Evolutionary conservation across 208 protist genomes (phyloP), one percentile per base, ranked within the genome.

Genomic region (Wallacemonas sp.): DNA sequence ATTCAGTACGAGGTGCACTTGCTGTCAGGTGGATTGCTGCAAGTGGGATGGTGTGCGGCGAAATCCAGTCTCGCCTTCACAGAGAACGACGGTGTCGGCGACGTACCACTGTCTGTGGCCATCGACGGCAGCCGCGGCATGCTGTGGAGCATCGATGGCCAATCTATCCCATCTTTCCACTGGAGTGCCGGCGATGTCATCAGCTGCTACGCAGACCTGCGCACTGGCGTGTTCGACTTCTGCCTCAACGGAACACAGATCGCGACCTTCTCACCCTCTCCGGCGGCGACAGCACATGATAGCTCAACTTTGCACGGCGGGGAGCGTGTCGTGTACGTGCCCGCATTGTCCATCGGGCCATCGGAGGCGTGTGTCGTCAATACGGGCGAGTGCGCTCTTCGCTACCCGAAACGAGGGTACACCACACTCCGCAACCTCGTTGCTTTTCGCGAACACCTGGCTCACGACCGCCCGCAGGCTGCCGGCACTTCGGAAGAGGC

Each of bases 1-100:
- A 38, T 69, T 22, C 50, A 71, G 52, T 80, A 72, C 54, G 74
- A 80, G 46, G 68, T 75, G 53, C 44, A 62, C 26, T 65, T 80
- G 1, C 62, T 68, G 17, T 66, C 74, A 0, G 46, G 53, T 21
- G 68, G 74, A 12, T 34, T 69, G 9, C 54, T 80, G 68, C 74
- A 80, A 55, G 62, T 70, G 22, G 74, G 74, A 13, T 80, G 74
- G 74, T 72, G 63, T 38, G 58, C 64, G 26, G 55, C 64, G 19
- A 27, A 63, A 1, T 30, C 54, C 0, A 39, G 57, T 0, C 17
- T 69, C 21, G 54, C 66, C 19, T 80, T 67, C 42, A 70, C n/a
- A 2, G 54, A 39, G 17, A 44, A 69, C 48, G 65, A 74, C 24
- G 75, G 75, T n/a, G 68, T 76, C 34, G 75, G 75, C 3, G 75